Percentiles rank a stretch among this genome's conserved stretches.
Evolutionary conservation across 1,284 basidiomycete species (phyloP).

Genomic region (Ganoderma lingzhi): DNA sequence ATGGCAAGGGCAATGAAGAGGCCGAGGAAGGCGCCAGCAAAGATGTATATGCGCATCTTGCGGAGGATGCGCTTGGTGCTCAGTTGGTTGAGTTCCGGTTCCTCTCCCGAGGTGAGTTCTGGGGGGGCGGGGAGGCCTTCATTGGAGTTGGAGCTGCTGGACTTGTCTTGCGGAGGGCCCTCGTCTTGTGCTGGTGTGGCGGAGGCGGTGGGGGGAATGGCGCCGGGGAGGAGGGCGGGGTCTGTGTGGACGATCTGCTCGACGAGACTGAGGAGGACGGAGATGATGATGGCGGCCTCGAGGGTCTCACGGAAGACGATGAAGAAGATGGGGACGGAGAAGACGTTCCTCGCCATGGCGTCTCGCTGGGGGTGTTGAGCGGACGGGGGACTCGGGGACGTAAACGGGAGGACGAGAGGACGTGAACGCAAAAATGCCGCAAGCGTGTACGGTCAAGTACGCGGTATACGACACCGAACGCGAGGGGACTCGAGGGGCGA

Average conservation of each 20-base stretch:
- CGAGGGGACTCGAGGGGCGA: neutral
- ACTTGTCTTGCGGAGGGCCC: slow-evolving; percentile 36
- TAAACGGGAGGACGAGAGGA: slow-evolving; percentile 27
- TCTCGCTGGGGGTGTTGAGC: slow-evolving; percentile 5
- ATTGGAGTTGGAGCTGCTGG: slow-evolving; percentile 25
- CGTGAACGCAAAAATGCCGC: slow-evolving; percentile 21
- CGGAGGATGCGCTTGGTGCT: slow-evolving; percentile 53
- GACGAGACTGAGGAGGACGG: slow-evolving; percentile 86
- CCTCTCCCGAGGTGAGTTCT: slow-evolving; percentile 36
- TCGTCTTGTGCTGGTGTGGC: slow-evolving; percentile 29
- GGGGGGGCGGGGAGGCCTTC: slow-evolving; percentile 23
- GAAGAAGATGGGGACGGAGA: slow-evolving; percentile 87
- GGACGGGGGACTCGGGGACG: slow-evolving; percentile 25
- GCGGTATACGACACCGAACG: slow-evolving; percentile 4
- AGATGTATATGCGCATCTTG: slow-evolving; percentile 78
- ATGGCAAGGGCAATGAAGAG: slow-evolving; percentile 81
- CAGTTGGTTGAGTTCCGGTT: slow-evolving; percentile 33
- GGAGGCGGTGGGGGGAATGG: slow-evolving; percentile 27
- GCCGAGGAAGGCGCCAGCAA: slow-evolving; percentile 79
- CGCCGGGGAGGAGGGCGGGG: slow-evolving; percentile 34
- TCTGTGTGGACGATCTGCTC: slow-evolving; percentile 75
- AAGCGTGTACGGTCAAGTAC: slow-evolving; percentile 25
- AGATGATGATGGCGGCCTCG: slow-evolving; percentile 90
- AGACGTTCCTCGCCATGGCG: slow-evolving; percentile 68
- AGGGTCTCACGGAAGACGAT: slow-evolving; percentile 91